Base-by-base conservation (phyloP, 169 alveolate genomes). In the Plasmodium knowlesi region DNA sequence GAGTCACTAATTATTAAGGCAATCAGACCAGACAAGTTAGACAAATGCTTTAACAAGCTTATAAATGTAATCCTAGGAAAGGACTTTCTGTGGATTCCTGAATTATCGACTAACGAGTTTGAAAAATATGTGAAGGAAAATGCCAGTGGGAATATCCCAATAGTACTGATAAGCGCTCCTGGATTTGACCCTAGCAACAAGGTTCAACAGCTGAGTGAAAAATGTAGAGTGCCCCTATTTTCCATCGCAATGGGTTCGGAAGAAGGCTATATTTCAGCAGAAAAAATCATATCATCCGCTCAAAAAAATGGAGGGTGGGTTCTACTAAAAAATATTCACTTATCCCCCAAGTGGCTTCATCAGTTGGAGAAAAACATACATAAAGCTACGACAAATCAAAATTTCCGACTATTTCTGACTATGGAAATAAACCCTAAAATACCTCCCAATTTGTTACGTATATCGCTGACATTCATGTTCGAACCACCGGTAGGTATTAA, bases 171-270 rank as follows among this genome's bases (percentile, higher is more conserved):
- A 80, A 97, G 99, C 71, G 98, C 99, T 32, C 99, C 99, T 2
- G 99, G 99, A n/a, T 98, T 98, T 95, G 99, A 99, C 94, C 99
- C 99, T 14, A 97, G 99, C 34, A 97, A 97, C 57, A 98, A 98
- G 81, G 98, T 98, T 19, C 98, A 98, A 32, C 93, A 96, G 61
- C 94, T 99, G 74, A 98, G 99, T 4, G 97, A 97, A 91, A 98
- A 97, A 82, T 93, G 96, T 70, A 98, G 97, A 92, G 96, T 97
- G 83, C 96, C 96, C 43, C 89, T 98, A 74, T 96, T 95, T 54
- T 97, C 99, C 4, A 98, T 98, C 37, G 99, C 99, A 46, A 99
- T 99, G 97, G 99, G 99, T 50, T 96, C 99, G 28, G 98, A 98
- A 61, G 99, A 99, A 94, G 99, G 99, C 19, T 98, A 97, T 92